Percentiles rank a stretch among this genome's conserved stretches.
phyloP scores from a whole-genome alignment of 306 rosid species.

The Pyrus pyrifolia region DNA sequence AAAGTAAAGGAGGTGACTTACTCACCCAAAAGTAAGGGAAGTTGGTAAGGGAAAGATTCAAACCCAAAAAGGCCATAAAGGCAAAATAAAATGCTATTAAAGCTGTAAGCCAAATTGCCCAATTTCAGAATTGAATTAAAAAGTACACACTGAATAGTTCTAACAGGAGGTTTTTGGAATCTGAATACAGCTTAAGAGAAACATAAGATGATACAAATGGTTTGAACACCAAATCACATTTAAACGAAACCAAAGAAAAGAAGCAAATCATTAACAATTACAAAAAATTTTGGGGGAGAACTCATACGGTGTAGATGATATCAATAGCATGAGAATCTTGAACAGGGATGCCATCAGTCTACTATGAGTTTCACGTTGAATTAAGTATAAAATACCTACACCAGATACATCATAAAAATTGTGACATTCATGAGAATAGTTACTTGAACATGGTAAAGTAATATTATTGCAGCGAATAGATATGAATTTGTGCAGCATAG shows the following conservation, averaged over 20 bases:
- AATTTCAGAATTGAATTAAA: not conserved
- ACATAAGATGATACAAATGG: not conserved
- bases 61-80: not conserved
- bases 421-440: not conserved
- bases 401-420: conserved; percentile 1
- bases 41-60: not conserved
- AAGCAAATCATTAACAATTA: not conserved
- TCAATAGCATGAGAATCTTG: conserved; percentile 76
- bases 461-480: not conserved
- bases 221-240: not conserved
- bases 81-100: not conserved
- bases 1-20: not conserved
- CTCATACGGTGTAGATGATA: conserved; percentile 82
- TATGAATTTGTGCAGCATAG: not conserved
- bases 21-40: not conserved
- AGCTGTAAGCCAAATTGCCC: not conserved
- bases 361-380: conserved; percentile 58
- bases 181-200: not conserved
- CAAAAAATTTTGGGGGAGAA: conserved; percentile 6
- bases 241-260: not conserved
- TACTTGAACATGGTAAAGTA: not conserved
- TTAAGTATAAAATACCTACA: conserved; percentile 70
- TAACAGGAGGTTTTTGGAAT: not conserved
- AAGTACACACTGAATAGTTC: not conserved
- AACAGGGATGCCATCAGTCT: conserved; percentile 73